Evolutionary conservation across 2,329 filamentous ascomycete species (phyloP), one percentile per base, ranked within the genome.

Genomic region (Botrytis cinerea): DNA sequence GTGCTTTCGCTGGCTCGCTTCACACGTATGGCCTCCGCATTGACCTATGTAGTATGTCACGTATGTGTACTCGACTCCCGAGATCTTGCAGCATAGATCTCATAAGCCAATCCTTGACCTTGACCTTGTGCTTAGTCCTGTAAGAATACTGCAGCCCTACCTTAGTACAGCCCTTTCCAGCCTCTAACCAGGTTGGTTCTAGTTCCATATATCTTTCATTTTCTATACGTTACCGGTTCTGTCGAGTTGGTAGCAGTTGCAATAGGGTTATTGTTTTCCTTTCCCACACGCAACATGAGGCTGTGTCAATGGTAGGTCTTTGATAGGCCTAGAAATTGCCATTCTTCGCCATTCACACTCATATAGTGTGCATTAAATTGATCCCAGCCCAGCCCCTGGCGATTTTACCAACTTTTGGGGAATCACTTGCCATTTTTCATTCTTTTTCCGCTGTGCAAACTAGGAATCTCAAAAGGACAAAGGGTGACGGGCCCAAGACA

Each of bases 71-170:
- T 57, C 64, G 25, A 57, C 48, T 68, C 46, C 64, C 48, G 18
- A 68, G 64, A 68, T 68, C 64, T 54, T 40, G 48, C 35, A 48
- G 43, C 43, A 43, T 54, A 35, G 46, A 68, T 68, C 46, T 68
- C 10, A 48, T 66, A 14, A n/a, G 16, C 43, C 28, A 45, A 57
- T 57, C 9, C 25, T 54, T 28, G 35, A 54, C 48, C 46, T 43
- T 43, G 25, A 40, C 9, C 64, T 28, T 40, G 46, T 67, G 8
- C 51, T 28, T 22, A 25, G 8, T 22, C 35, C 22, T 9, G 35
- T 68, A 32, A 22, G 32, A 32, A 43, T 43, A 38, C 35, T 68
- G 48, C 48, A 57, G 64, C 25, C 64, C 64, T 68, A 68, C 64
- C 14, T 54, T 40, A 28, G 25, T 57, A 32, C 35, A 5, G 43